phyloP scores from a whole-genome alignment of 176 grass and related monocot genomes.

The Paspalum vaginatum region DNA sequence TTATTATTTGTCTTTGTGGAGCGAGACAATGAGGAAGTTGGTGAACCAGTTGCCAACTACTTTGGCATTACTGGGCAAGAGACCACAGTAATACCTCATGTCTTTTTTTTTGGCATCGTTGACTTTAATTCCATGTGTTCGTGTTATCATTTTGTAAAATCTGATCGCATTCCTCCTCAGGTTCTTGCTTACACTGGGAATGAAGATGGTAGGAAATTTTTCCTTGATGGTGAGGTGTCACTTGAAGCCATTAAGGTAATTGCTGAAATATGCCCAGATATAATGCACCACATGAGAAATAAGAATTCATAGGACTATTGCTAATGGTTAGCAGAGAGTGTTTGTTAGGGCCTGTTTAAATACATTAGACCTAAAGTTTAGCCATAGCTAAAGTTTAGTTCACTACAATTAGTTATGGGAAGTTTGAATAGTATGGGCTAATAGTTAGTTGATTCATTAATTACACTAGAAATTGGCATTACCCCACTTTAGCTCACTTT shows the following conservation, averaged over 20 bases:
- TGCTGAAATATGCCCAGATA: background rate
- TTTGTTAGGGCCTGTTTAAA: too few relatives aligned
- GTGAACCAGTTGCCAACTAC: conserved; percentile 88
- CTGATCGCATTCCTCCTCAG: conserved; percentile 42
- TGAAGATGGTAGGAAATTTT: conserved; percentile 85
- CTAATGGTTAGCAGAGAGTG: background rate
- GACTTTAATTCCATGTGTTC: background rate
- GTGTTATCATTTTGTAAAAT: background rate
- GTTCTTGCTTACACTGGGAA: conserved; percentile 94
- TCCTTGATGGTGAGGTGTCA: conserved; percentile 68
- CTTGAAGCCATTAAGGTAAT: conserved; percentile 68
- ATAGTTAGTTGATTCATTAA: too few relatives aligned
- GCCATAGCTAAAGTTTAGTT: too few relatives aligned
- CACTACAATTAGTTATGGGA: too few relatives aligned
- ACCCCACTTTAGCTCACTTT: too few relatives aligned
- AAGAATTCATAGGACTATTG: conserved; percentile 8
- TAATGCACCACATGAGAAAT: background rate
- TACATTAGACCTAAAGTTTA: too few relatives aligned
- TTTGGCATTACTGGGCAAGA: conserved; percentile 77
- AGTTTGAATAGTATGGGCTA: too few relatives aligned
- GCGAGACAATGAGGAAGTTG: conserved; percentile 77
- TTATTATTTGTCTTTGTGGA: conserved; percentile 94
- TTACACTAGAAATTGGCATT: too few relatives aligned
- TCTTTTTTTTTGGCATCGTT: background rate
- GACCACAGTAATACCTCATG: conserved; percentile 55